Evolutionary conservation across 805 yeast species (phyloP), one percentile per base, ranked within the genome.

Genomic region (Saccharomycopsis sp.): DNA sequence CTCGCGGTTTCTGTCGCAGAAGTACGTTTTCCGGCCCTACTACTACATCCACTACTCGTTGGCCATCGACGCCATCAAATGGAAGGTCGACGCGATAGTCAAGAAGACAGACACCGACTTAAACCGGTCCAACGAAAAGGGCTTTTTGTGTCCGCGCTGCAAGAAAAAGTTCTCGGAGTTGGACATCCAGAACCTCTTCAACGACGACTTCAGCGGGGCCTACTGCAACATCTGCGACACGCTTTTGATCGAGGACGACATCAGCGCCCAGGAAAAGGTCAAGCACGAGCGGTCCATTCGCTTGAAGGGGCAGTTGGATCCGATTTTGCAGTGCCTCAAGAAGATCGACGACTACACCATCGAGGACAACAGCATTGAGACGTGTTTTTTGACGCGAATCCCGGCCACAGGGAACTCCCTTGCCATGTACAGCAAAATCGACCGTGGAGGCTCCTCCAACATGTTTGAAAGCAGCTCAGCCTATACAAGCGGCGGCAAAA

Each of bases 21-120:
- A 97, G 61, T 80, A 86, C 57, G 83, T 84, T 52, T 80, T 85
- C 24, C 79, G 91, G 65, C 87, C 92, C 1, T 90, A 90, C 66
- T 94, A 86, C 72, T 94, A 81, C 70, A 85, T 92, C 56, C 97
- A 90, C 67, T 83, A 81, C 68, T 89, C 97, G 2, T 96, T 91
- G 70, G 96, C 98, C 0, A 89, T 94, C 47, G 99, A 94, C 72
- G 83, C 97, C 2, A 83, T 94, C 68, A 94, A 94, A 71, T 94
- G 98, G 98, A 91, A 91, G 67, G 88, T 92, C 59, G 97, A 92
- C 69, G 82, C 88, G 52, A 79, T 94, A 24, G 97, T 89, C 14
- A 85, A 85, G 64, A 70, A 78, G 56, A 77, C 91, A 57, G 89
- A 89, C 67, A 89, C 87, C 62, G 96, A 91, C 66, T 80, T 92